These are phyloP conservation scores for Penicillium canescens DNA, from an alignment of 495 filamentous ascomycete species.

Conservation along the genomic window DNA sequence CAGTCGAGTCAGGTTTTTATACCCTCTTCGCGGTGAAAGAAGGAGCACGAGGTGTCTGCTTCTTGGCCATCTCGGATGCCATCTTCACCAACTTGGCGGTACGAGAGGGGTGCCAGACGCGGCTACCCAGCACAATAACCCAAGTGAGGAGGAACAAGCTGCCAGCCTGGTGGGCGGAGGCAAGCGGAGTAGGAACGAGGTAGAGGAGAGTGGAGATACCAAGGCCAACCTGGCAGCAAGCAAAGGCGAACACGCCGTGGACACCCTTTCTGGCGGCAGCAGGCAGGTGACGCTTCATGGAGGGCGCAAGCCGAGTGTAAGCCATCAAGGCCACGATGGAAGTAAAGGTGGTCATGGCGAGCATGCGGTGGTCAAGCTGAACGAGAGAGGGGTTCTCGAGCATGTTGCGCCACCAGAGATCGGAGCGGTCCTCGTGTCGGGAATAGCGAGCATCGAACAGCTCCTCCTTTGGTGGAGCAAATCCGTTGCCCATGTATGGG, in stretches of 20 bases:
- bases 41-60: slow-evolving; percentile 26
- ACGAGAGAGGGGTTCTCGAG: slow-evolving; percentile 94
- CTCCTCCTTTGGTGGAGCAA: slow-evolving; percentile 77
- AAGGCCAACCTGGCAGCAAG: slow-evolving; percentile 75
- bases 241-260: slow-evolving; percentile 79
- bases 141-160: slow-evolving; percentile 82
- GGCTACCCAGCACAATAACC: slow-evolving; percentile 69
- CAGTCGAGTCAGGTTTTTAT: slow-evolving; percentile 6
- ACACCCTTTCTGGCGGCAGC: slow-evolving; percentile 66
- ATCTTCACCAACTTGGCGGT: slow-evolving; percentile 50
- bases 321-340: slow-evolving; percentile 73
- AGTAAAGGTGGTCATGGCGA: slow-evolving; percentile 86
- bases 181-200: slow-evolving; percentile 84
- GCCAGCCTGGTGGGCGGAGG: slow-evolving; percentile 92
- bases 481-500: slow-evolving; percentile 85
- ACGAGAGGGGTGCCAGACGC: slow-evolving; percentile 55
- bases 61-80: slow-evolving; percentile 37
- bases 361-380: slow-evolving; percentile 91
- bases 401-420: slow-evolving; percentile 94
- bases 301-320: slow-evolving; percentile 66
- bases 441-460: slow-evolving; percentile 86
- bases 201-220: slow-evolving; percentile 91
- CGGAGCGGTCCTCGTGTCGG: slow-evolving; percentile 68
- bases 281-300: slow-evolving; percentile 64
- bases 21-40: slow-evolving; percentile 31